Base-by-base conservation (phyloP, 2,329 filamentous ascomycete species). In the Coniochaeta sp. region DNA sequence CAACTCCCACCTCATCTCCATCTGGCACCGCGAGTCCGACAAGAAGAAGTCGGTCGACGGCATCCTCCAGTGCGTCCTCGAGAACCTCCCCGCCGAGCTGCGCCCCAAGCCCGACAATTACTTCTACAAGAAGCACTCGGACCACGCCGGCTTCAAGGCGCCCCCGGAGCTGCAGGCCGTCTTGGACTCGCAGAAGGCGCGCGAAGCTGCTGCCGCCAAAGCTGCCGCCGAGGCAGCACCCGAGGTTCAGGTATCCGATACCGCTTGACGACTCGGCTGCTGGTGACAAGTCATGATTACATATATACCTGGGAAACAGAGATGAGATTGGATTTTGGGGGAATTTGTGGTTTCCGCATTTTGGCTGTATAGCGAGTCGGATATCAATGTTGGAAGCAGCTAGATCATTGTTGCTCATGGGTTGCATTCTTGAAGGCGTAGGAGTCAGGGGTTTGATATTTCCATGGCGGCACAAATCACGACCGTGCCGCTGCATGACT, bases 21-120 rank as follows among this genome's bases (percentile, higher is more conserved):
- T 98, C 69, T 98, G 93, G 93, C 95, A 96, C 77, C 90, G 95
- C 63, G 89, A 96, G 69, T 87, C 88, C 24, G 87, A 86, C 62
- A 92, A 95, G 74, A 81, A 90, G 69, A 86, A 84, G 66, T 95
- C 91, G 6, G 84, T 95, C 66, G 86, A 93, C 70, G 84, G 80
- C 64, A 81, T 97, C 62, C 81, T 93, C 56, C 77, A 84, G 63
- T 88, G 85, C 55, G 87, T 96, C 58, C 78, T 96, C 55, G 83
- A 87, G 58, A 85, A 90, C 65, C 78, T 97, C 32, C 88, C 88
- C 6, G 76, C 81, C 1, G 89, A 95, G 70, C 76, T 96, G 65
- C 80, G 80, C 61, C 91, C 91, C 42, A 89, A 89, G 76, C 70
- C 82, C 55, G 84, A 87, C 62, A 85, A 84, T 72, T 92, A 90